phyloP scores from a whole-genome alignment of 1,284 basidiomycete species.

The Microbotryum lychnidis-dioicae region DNA sequence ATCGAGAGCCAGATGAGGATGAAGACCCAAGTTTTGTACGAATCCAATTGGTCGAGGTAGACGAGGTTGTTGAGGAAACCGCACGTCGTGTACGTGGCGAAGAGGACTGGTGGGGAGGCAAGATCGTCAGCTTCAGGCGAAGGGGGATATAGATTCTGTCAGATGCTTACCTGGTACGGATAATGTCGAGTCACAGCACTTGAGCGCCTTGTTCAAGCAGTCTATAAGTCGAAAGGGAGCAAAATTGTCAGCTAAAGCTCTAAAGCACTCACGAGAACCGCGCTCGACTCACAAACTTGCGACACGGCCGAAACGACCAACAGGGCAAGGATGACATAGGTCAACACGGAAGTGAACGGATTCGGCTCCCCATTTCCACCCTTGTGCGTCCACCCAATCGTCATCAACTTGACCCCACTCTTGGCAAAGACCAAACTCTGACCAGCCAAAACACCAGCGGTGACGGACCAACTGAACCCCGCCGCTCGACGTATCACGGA shows the following conservation, averaged over 20 bases:
- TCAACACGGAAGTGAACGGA: slow-evolving; percentile 63
- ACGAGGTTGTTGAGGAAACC: slow-evolving; percentile 59
- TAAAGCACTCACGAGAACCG: too few relatives aligned
- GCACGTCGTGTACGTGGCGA: slow-evolving; percentile 10
- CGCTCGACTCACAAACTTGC: slow-evolving; percentile 81
- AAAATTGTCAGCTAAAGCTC: not conserved
- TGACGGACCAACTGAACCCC: slow-evolving; percentile 84
- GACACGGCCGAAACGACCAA: slow-evolving; percentile 69
- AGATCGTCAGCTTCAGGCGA: too few relatives aligned
- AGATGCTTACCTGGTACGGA: slow-evolving; percentile 56
- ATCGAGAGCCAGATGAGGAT: slow-evolving; percentile 71
- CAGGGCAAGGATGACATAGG: slow-evolving; percentile 73
- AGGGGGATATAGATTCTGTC: slow-evolving; percentile 49
- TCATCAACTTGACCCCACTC: slow-evolving; percentile 43
- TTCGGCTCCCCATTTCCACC: slow-evolving; percentile 20
- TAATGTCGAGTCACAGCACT: slow-evolving; percentile 50
- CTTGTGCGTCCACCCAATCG: slow-evolving; percentile 2
- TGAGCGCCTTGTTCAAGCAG: slow-evolving; percentile 21
- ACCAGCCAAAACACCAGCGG: slow-evolving; percentile 79
- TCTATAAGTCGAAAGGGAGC: not conserved
- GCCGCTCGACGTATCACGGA: slow-evolving; percentile 75
- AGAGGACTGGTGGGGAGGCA: slow-evolving; percentile 45
- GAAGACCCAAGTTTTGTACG: slow-evolving; percentile 73
- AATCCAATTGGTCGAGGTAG: slow-evolving; percentile 30
- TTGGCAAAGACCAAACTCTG: slow-evolving; percentile 86